These are phyloP conservation scores for Kwoniella heveanensis DNA, from an alignment of 768 basidiomycete genomes.

Conservation along the genomic window DNA sequence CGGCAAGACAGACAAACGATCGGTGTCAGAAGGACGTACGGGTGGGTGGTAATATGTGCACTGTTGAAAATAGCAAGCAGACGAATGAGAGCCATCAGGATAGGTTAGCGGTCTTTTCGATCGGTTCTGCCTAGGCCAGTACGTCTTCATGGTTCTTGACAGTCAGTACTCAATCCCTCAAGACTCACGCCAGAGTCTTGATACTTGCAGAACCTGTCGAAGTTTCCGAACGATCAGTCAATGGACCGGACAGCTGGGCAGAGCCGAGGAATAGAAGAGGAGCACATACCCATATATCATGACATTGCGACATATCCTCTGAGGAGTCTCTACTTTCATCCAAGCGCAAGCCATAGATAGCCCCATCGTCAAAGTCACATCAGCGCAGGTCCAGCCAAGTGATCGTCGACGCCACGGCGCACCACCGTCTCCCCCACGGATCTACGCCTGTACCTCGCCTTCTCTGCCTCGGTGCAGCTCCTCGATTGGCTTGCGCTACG, in stretches of 20 bases:
- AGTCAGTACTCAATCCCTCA: neutral
- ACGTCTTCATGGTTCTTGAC: too few species aligned
- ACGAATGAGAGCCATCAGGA: neutral
- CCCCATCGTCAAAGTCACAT: too few species aligned
- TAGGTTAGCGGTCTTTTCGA: neutral
- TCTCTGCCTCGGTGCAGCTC: too few species aligned
- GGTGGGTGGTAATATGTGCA: constrained; percentile 51
- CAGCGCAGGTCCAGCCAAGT: neutral
- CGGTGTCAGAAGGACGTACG: constrained; percentile 28
- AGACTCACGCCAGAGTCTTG: constrained; percentile 49
- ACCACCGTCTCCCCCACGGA: too few species aligned
- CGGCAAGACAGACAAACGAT: too few species aligned
- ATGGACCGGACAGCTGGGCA: too few species aligned
- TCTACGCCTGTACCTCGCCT: too few species aligned
- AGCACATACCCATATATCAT: constrained; percentile 78
- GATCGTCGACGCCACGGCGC: too few species aligned
- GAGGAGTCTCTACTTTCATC: constrained; percentile 52
- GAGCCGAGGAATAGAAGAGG: constrained; percentile 10
- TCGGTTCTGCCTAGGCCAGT: too few species aligned
- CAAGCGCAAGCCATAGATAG: too few species aligned
- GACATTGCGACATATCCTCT: constrained; percentile 85
- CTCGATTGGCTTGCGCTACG: too few species aligned
- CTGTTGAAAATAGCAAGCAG: constrained; percentile 21
- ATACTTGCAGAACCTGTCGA: constrained; percentile 47
- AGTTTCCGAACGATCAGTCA: neutral